Percentiles rank a stretch among this genome's conserved stretches.
Evolutionary conservation across 805 yeast species (phyloP).

Genomic region (Myxozyma udenii): DNA sequence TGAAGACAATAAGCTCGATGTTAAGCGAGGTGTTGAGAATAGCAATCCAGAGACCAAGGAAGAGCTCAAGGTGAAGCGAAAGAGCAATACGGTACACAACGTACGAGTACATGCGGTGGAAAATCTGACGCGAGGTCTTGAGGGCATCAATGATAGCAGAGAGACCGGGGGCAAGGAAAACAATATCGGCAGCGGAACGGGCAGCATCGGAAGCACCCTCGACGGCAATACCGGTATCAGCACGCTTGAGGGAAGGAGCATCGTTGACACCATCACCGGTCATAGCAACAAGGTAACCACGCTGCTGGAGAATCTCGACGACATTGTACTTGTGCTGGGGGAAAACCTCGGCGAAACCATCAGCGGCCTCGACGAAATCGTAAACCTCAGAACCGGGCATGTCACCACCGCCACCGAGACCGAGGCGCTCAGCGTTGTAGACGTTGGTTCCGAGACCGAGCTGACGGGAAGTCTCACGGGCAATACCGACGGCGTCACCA

Average conservation of each 20-base stretch:
- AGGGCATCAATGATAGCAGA: conserved; percentile 60
- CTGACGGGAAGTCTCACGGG: conserved; percentile 97
- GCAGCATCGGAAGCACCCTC: conserved; percentile 49
- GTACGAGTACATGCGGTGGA: conserved; percentile 98
- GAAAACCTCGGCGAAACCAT: conserved; percentile 82
- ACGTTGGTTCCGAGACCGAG: conserved; percentile 95
- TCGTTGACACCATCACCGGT: conserved; percentile 71
- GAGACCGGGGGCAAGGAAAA: conserved; percentile 57
- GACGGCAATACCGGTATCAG: conserved; percentile 87
- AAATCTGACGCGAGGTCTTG: conserved; percentile 92
- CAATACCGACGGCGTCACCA: conserved; percentile 99
- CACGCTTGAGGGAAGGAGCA: conserved; percentile 65
- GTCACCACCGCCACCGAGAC: conserved; percentile 80
- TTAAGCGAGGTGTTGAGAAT: conserved; percentile 80
- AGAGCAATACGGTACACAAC: conserved; percentile 97
- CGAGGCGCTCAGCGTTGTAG: conserved; percentile 94
- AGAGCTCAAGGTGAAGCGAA: conserved; percentile 89
- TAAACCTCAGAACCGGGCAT: conserved; percentile 65
- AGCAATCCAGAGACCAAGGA: conserved; percentile 96
- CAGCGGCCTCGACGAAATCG: conserved; percentile 79
- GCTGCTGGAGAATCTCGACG: conserved; percentile 60
- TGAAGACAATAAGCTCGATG: conserved; percentile 90
- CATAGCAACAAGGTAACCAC: conserved; percentile 67
- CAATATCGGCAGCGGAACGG: conserved; percentile 46
- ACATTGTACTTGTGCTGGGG: conserved; percentile 67